Evolutionary conservation across 2,329 filamentous ascomycete species (phyloP), one percentile per base, ranked within the genome.

Genomic region (Diaporthe sp.): DNA sequence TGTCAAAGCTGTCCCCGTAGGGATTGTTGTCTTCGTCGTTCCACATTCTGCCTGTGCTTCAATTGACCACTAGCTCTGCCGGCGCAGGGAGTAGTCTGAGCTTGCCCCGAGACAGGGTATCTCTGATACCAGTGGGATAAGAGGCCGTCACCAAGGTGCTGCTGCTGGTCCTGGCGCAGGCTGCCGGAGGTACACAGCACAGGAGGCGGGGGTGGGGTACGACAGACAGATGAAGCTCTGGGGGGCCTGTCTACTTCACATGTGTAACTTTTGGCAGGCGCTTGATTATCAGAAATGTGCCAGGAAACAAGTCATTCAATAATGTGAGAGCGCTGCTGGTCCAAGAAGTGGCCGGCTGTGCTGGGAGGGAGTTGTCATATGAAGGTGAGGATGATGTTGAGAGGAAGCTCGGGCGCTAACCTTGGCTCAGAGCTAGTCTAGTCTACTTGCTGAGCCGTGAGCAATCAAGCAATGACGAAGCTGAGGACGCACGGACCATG

Each of bases 21-120:
- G 96, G 96, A 84, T 98, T 98, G 86, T 98, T 98, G 83, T 98
- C 95, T 87, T 98, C 96, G 88, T 98, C 96, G 90, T 98, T 97
- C 96, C 96, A 98, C 96, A 98, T 98, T 80, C 81, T 90, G 83
- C 72, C 72, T 44, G 74, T 31, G 2, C 58, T 63, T 77, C 17
- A 57, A 44, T n/a, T 28, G 31, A 34, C 37, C 47, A 22, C 25
- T 42, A 73, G 47, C 10, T 44, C 20, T 73, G 22, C 42, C 34
- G 28, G 44, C 13, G 17, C 39, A 25, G 37, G 13, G 8, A 15
- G 28, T 5, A 12, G 25, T 25, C 13, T 34, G 17, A 25, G 22
- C 44, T n/a, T 53, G 4, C 13, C 31, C 37, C 20, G 57, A 25
- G n/a, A 31, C 53, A 5, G 42, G 25, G 5, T 37, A 34, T 9